These are phyloP conservation scores for Solanum corneliomulleri DNA, from an alignment of 257 asterid genomes.

Conservation along the genomic window DNA sequence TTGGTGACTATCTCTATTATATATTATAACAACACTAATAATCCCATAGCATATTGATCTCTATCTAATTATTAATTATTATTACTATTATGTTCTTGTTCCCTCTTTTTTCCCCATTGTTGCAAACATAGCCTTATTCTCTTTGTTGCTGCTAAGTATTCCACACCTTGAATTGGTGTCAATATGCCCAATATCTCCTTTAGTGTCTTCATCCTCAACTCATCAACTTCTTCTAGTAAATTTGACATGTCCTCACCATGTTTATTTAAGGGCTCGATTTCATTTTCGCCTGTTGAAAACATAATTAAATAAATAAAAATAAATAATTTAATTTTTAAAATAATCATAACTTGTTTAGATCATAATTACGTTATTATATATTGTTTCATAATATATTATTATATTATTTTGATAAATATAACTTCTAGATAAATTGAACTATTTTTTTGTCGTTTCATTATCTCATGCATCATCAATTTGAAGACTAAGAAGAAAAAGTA, in stretches of 20 bases:
- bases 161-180: conserved; percentile 21
- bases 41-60: background rate
- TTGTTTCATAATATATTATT: background rate
- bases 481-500: background rate
- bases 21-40: background rate
- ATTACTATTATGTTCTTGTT: conserved; percentile 1
- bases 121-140: conserved; percentile 19
- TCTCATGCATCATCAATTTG: background rate
- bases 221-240: conserved; percentile 18
- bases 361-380: background rate
- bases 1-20: background rate
- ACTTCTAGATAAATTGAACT: fast-evolving
- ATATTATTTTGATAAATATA: background rate
- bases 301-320: background rate
- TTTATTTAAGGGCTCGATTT: background rate
- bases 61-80: background rate
- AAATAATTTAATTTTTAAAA: background rate
- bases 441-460: background rate
- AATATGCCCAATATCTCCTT: conserved; percentile 11
- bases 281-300: background rate
- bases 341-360: background rate
- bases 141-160: conserved; percentile 14
- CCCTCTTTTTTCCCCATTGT: conserved; percentile 25
- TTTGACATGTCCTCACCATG: conserved; percentile 6
- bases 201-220: conserved; percentile 13